A percentile compares a stretch with the other conserved stretches of the same genome.
Conservation (phyloP, 2,329 filamentous ascomycete species). For the Parascedosporium putredinis region DNA sequence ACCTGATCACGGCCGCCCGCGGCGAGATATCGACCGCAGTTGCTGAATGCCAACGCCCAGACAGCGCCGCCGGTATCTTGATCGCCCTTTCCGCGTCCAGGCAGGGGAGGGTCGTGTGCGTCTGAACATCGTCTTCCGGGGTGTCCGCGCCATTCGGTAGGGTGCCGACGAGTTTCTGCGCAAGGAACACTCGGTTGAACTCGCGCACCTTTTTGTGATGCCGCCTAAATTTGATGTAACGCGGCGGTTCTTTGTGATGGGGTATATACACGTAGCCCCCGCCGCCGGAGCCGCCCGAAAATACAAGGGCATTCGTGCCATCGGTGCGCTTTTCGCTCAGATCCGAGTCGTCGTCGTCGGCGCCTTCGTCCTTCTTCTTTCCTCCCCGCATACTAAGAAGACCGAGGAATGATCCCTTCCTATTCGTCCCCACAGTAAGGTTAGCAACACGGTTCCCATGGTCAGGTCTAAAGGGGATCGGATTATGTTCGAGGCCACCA, state of each 20-base stretch:
- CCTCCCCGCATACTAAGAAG: slow-evolving; percentile 60
- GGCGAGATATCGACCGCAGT: slow-evolving; percentile 81
- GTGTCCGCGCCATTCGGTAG: slow-evolving; percentile 24
- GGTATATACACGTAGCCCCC: slow-evolving; percentile 62
- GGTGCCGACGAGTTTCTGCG: slow-evolving; percentile 72
- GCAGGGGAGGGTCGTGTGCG: slow-evolving; percentile 18
- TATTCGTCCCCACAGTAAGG: slow-evolving; percentile 26
- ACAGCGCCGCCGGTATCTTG: slow-evolving; percentile 51
- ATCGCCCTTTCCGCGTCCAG: slow-evolving; percentile 28
- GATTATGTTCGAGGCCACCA: too few species aligned
- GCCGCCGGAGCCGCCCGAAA: slow-evolving; percentile 63
- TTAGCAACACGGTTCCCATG: not conserved
- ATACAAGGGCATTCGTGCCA: slow-evolving; percentile 73
- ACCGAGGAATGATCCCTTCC: slow-evolving; percentile 87
- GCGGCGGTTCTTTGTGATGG: slow-evolving; percentile 75
- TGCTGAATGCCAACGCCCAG: slow-evolving; percentile 89
- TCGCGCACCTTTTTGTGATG: slow-evolving; percentile 73
- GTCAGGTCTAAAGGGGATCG: not conserved
- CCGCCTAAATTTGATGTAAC: slow-evolving; percentile 77
- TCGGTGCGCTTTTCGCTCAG: slow-evolving; percentile 58
- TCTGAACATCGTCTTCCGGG: slow-evolving; percentile 16
- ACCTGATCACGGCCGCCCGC: slow-evolving; percentile 84
- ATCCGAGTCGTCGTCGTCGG: slow-evolving; percentile 58
- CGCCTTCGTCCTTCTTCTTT: slow-evolving; percentile 60
- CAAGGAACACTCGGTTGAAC: slow-evolving; percentile 81